Evolutionary conservation across 2,329 filamentous ascomycete genomes (phyloP).

Genomic region (Trichoderma sp.): DNA sequence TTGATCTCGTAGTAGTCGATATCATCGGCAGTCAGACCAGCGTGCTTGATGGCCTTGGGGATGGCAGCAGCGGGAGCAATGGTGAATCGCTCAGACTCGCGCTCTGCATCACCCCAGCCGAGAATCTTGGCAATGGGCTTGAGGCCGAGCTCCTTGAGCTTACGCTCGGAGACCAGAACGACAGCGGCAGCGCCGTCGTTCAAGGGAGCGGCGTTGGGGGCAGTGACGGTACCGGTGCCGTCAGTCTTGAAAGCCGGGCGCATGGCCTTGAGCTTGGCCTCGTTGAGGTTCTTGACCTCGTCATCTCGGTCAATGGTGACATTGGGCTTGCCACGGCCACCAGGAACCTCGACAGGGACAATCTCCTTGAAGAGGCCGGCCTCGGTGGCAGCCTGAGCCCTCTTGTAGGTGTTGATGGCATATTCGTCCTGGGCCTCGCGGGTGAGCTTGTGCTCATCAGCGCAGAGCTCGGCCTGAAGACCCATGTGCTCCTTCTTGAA

Average conservation of each 20-base stretch:
- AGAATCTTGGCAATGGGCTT: conserved; percentile 96
- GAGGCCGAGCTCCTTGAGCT: conserved; percentile 86
- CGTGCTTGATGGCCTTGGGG: conserved; percentile 96
- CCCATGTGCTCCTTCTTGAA: conserved; percentile 99
- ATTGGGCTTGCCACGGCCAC: conserved; percentile 85
- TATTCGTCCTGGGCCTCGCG: conserved; percentile 92
- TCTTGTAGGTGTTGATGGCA: conserved; percentile 92
- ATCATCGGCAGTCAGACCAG: conserved; percentile 72
- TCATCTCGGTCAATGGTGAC: conserved; percentile 83
- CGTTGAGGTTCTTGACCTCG: conserved; percentile 91
- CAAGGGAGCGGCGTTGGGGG: conserved; percentile 93
- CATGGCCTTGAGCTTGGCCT: conserved; percentile 80
- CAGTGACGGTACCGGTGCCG: conserved; percentile 92
- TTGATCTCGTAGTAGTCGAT: conserved; percentile 98
- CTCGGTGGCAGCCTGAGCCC: conserved; percentile 83
- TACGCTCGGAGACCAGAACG: conserved; percentile 90
- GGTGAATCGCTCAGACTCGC: conserved; percentile 92
- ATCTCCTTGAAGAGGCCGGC: conserved; percentile 88
- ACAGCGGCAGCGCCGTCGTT: conserved; percentile 93
- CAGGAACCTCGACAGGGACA: conserved; percentile 81
- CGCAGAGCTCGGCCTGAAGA: conserved; percentile 87
- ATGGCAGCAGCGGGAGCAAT: conserved; percentile 91
- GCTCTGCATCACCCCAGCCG: conserved; percentile 93
- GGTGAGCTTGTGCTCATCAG: conserved; percentile 75
- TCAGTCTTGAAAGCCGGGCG: conserved; percentile 80